Percentiles rank a stretch among this genome's conserved stretches.
These are phyloP conservation scores for Xerocomus brunneocitrinus DNA, from an alignment of 768 basidiomycete species.

Conservation along the genomic window DNA sequence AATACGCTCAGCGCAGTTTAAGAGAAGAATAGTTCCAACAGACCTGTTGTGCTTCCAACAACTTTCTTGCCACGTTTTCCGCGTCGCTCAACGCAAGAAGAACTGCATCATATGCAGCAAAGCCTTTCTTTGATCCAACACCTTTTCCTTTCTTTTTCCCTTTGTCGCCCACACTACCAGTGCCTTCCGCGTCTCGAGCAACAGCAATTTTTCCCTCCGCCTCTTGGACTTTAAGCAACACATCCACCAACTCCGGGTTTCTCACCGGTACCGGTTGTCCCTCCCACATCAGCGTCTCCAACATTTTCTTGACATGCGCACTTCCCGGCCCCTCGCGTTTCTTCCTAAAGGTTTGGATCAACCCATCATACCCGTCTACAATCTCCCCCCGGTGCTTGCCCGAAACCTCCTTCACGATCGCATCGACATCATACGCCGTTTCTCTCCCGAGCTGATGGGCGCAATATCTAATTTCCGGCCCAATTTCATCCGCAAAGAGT, in stretches of 20 bases:
- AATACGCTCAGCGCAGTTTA: slow-evolving; percentile 10
- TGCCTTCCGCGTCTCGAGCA: slow-evolving; percentile 22
- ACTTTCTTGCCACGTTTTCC: slow-evolving; percentile 75
- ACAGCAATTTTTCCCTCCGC: slow-evolving; percentile 58
- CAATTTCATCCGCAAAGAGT: slow-evolving; percentile 80
- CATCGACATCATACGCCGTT: slow-evolving; percentile 79
- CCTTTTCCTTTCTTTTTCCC: slow-evolving; percentile 37
- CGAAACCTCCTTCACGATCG: slow-evolving; percentile 62
- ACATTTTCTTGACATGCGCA: slow-evolving; percentile 45
- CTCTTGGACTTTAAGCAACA: slow-evolving; percentile 76
- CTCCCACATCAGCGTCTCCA: slow-evolving; percentile 71
- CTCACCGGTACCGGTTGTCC: slow-evolving; percentile 79
- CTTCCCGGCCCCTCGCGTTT: slow-evolving; percentile 36
- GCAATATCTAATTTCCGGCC: slow-evolving; percentile 88
- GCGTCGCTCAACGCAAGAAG: slow-evolving; percentile 85
- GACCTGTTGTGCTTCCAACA: slow-evolving; percentile 84
- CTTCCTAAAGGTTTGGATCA: slow-evolving; percentile 48
- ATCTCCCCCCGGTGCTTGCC: slow-evolving; percentile 52
- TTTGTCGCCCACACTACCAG: slow-evolving; percentile 25
- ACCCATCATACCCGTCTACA: slow-evolving; percentile 56
- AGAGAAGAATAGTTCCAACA: slow-evolving; percentile 2
- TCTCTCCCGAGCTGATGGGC: slow-evolving; percentile 81
- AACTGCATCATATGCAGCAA: slow-evolving; percentile 85
- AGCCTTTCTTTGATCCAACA: slow-evolving; percentile 59
- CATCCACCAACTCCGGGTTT: slow-evolving; percentile 88